Evolutionary conservation across 2,329 filamentous ascomycete species (phyloP).

Genomic region (Cryphonectria naterciae): DNA sequence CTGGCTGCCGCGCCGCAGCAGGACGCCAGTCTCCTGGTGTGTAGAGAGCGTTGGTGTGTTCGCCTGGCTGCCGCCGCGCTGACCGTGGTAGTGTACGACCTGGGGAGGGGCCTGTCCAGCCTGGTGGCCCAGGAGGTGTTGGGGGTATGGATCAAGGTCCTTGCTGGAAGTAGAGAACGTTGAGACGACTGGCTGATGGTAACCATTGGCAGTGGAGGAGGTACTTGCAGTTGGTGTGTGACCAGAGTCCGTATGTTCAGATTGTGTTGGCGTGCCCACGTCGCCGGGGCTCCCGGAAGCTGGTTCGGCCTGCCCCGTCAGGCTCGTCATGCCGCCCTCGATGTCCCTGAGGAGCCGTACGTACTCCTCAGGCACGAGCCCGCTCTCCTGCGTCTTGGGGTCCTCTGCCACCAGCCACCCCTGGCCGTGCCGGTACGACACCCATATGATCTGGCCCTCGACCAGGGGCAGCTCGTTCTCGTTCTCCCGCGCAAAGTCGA

Average conservation of each 20-base stretch:
- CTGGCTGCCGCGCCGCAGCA: constrained; percentile 54
- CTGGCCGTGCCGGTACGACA: constrained; percentile 93
- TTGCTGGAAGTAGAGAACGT: constrained; percentile 73
- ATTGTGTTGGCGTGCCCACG: constrained; percentile 64
- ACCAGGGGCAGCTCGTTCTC: constrained; percentile 92
- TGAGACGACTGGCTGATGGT: constrained; percentile 69
- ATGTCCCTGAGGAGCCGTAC: constrained; percentile 91
- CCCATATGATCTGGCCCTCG: constrained; percentile 95
- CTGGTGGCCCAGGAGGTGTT: constrained; percentile 65
- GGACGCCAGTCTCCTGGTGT: constrained; percentile 50
- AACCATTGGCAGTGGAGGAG: constrained; percentile 57
- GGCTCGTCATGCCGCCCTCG: constrained; percentile 80
- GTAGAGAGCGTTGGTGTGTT: constrained; percentile 64
- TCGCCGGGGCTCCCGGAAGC: constrained; percentile 58
- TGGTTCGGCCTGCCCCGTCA: constrained; percentile 64
- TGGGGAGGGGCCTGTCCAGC: constrained; percentile 67
- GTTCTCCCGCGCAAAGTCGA: constrained; percentile 93
- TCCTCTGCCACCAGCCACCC: constrained; percentile 98
- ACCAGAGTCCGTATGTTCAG: constrained; percentile 56
- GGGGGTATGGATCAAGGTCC: constrained; percentile 70
- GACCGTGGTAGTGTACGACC: constrained; percentile 69
- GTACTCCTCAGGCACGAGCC: constrained; percentile 94
- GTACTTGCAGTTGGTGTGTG: constrained; percentile 51
- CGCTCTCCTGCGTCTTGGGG: constrained; percentile 90
- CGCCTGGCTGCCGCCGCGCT: constrained; percentile 68